Evolutionary conservation across 305 asterid genomes (phyloP).

Genomic region (Fraxinus ornus): DNA sequence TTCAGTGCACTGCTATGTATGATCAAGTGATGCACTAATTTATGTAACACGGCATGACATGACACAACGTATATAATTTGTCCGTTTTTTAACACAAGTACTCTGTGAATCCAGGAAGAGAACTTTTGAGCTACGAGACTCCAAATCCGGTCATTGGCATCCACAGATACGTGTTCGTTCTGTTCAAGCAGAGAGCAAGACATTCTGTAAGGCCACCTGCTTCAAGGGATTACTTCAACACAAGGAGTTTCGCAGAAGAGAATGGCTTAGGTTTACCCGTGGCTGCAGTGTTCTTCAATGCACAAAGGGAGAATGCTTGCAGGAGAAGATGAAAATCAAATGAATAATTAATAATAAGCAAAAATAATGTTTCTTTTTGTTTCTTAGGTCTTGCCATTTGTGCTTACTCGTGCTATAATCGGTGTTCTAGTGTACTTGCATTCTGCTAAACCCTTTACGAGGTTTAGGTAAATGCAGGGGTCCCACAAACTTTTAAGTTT

Average conservation of each 20-base stretch:
- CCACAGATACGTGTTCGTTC: constrained; percentile 72
- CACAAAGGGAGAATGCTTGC: constrained; percentile 93
- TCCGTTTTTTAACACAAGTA: background rate
- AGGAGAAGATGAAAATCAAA: constrained; percentile 56
- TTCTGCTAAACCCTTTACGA: constrained; percentile 11
- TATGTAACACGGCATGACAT: background rate
- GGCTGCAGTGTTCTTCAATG: constrained; percentile 79
- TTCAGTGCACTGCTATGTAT: background rate
- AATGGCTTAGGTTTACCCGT: constrained; percentile 69
- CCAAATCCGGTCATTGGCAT: constrained; percentile 83
- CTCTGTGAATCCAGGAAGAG: constrained; percentile 46
- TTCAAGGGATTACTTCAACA: constrained; percentile 69
- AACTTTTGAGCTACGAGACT: constrained; percentile 62
- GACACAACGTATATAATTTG: background rate
- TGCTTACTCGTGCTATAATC: background rate
- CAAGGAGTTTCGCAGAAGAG: constrained; percentile 56
- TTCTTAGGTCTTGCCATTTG: background rate
- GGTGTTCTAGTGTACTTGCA: background rate
- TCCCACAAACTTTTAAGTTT: constrained; percentile 21
- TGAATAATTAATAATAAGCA: background rate
- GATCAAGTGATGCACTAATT: too few relatives aligned
- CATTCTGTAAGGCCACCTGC: constrained; percentile 58
- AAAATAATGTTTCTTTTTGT: background rate
- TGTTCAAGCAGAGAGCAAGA: constrained; percentile 68
- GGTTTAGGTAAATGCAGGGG: constrained; percentile 18